A percentile compares a stretch with the other conserved stretches of the same genome.
Evolutionary conservation across 1,139 yeast genomes (phyloP).

Genomic region (Spencermartinsiella ligniputridi): DNA sequence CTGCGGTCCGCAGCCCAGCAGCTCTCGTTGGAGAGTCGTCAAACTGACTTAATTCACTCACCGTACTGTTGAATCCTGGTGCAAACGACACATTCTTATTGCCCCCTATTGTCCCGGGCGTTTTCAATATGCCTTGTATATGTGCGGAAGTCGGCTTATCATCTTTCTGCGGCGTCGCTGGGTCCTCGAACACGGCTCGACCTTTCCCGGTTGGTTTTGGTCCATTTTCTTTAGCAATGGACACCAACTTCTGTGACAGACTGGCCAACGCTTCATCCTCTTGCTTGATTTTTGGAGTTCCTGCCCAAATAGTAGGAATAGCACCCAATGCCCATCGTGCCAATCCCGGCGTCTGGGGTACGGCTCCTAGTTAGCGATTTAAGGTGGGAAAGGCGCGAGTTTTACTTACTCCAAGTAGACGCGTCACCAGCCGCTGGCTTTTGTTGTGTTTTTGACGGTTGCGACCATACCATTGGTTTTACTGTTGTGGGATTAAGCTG

Average conservation of each 20-base stretch:
- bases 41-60: neutral
- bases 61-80: constrained; percentile 5
- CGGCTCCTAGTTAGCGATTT: constrained; percentile 5
- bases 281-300: constrained; percentile 19
- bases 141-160: neutral
- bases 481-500: neutral
- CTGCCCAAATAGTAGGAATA: constrained; percentile 18
- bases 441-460: neutral
- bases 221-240: neutral
- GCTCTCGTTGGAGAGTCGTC: neutral
- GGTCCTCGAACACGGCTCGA: constrained; percentile 9
- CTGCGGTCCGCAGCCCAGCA: neutral
- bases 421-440: neutral
- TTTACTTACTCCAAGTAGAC: neutral
- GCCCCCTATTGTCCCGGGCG: constrained; percentile 23
- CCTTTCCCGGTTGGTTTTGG: neutral
- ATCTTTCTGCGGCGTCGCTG: constrained; percentile 7
- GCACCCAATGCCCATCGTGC: constrained; percentile 22
- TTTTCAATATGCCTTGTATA: constrained; percentile 27
- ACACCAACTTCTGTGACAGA: constrained; percentile 11
- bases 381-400: neutral
- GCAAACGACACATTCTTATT: constrained; percentile 26
- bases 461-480: constrained; percentile 3
- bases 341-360: constrained; percentile 24
- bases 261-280: constrained; percentile 16